Conservation (phyloP, 805 yeast genomes). For the Danielia reshetovae region DNA sequence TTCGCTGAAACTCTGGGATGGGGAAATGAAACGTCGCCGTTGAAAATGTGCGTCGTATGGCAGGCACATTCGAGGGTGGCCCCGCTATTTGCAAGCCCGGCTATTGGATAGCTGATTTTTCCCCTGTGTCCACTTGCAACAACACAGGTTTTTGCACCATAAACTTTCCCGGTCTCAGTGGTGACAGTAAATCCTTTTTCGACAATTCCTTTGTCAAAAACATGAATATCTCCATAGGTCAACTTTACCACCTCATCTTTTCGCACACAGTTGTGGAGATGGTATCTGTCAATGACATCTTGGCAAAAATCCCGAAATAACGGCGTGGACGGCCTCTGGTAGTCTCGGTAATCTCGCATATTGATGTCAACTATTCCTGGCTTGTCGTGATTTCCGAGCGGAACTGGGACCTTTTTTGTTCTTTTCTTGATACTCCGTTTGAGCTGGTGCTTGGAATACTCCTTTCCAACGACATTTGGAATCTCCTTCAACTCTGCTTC, state of each 20-base stretch:
- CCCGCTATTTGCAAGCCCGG: no score
- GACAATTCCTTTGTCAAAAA: constrained; percentile 18
- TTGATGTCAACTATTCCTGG: constrained; percentile 39
- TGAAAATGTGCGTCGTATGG: constrained; percentile 36
- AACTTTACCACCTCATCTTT: constrained; percentile 32
- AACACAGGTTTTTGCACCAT: constrained; percentile 31
- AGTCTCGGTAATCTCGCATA: constrained; percentile 42
- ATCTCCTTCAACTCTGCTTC: constrained; percentile 39
- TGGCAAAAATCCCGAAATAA: constrained; percentile 38
- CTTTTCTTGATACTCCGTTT: constrained; percentile 25
- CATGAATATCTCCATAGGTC: constrained; percentile 23
- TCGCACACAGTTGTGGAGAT: constrained; percentile 23
- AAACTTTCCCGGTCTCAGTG: constrained; percentile 28
- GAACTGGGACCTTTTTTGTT: constrained; percentile 11
- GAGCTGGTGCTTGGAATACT: constrained; percentile 39
- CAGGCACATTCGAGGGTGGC: constrained; percentile 24
- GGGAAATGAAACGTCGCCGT: constrained; percentile 20
- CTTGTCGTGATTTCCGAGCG: constrained; percentile 24
- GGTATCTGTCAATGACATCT: constrained; percentile 30
- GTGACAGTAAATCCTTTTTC: constrained; percentile 31
- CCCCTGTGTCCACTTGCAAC: constrained; percentile 37
- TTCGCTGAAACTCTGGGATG: constrained; percentile 13
- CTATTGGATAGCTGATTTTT: constrained; percentile 31
- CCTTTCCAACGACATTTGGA: constrained; percentile 41
- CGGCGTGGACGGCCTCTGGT: constrained; percentile 39